Base-by-base conservation (phyloP, 1,284 basidiomycete species). In the Blastosporella zonata region DNA sequence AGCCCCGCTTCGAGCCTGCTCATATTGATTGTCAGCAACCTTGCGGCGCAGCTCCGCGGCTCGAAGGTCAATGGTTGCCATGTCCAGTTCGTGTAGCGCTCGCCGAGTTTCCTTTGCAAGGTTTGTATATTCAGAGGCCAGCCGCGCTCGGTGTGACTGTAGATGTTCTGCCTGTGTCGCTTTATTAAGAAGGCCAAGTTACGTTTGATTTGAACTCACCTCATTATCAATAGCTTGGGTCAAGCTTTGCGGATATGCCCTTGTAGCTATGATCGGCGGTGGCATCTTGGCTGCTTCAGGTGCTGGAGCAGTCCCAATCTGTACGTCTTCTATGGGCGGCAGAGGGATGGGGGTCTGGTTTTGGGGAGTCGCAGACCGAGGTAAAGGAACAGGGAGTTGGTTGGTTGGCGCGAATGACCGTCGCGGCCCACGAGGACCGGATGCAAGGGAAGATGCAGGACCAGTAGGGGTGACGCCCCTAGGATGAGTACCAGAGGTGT, bases 41-140 rank as follows among this genome's bases (percentile, higher is more conserved):
- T 71, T 72, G 44, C 81, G 73, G 46, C 82, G 73, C 46, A 68
- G 68, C 67, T 82, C 79, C 10, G 78, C 77, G 34, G 74, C 73
- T 50, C 72, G 72, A 48, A 86, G 61, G 52, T 88, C 85, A 29
- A 85, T 67, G 31, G 67, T 67, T 22, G 79, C 68, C 56, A 79
- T 65, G 22, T 84, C 81, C 3, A 84, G 65, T 58, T 88, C 86
- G 46, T 81, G 75, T 38, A 79, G 59, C 6, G 80, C 79, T 13
- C 78, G 72, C 17, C 73, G 72, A 3, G 71, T 66, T 3, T 64
- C 71, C 54, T 71, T 75, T 15, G 64, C 61, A n/a, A 73, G 62
- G 15, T 69, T 63, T 22, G 63, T 59, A 46, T 76, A 72, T 44
- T 80, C 75, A 10, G 64, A 54, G 8, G 67, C 67, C 12, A 75